phyloP scores from a whole-genome alignment of 352 stramenopile species.

The Phytopythium kandeliae region DNA sequence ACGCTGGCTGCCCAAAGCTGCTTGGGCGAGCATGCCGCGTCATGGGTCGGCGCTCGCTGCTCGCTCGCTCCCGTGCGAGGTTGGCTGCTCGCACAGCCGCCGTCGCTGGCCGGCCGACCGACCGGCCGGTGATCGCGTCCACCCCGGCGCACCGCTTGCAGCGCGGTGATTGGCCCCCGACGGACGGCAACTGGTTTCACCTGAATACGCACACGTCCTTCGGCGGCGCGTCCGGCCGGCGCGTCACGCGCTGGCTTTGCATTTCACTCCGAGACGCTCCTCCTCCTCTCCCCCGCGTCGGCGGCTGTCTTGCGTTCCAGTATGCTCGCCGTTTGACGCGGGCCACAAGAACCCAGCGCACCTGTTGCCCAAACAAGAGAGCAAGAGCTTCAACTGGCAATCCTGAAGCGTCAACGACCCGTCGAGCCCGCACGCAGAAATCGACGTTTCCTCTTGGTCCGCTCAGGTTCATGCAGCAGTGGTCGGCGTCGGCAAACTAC shows the following conservation, averaged over 20 bases:
- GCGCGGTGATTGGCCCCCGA: neutral
- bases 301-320: neutral
- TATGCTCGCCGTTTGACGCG: neutral
- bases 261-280: neutral
- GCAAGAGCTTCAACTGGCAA: slow-evolving; percentile 9
- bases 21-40: too few species aligned
- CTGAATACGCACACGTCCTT: slow-evolving; percentile 5
- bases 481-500: too few species aligned
- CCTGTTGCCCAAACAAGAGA: slow-evolving; percentile 4
- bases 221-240: too few species aligned
- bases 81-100: too few species aligned
- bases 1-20: too few species aligned
- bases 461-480: neutral
- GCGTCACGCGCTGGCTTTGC: neutral
- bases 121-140: neutral
- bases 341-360: slow-evolving; percentile 2
- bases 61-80: too few species aligned
- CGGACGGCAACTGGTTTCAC: slow-evolving; percentile 1
- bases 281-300: neutral
- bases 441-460: slow-evolving; percentile 2
- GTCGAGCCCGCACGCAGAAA: slow-evolving; percentile 3
- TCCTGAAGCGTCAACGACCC: slow-evolving; percentile 13
- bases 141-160: neutral
- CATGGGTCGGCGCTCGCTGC: too few species aligned
- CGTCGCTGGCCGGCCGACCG: too few species aligned